phyloP scores from a whole-genome alignment of 2,329 filamentous ascomycete genomes.

The Thermoascus crustaceus region DNA sequence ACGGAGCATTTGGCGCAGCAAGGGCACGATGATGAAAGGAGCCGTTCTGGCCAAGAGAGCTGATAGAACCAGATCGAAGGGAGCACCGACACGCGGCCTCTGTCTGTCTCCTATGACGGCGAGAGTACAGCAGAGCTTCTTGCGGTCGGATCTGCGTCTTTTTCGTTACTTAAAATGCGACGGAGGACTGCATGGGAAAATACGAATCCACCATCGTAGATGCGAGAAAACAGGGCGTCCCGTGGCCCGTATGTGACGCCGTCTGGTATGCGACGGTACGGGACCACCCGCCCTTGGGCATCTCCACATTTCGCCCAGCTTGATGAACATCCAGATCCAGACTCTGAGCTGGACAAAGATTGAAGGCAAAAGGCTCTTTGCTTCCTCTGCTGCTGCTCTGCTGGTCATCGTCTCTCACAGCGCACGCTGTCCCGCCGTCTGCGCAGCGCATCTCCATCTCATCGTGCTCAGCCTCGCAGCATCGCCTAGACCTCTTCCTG shows the following conservation, averaged over 20 bases:
- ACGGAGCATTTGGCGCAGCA: too few species aligned
- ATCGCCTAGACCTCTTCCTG: neutral
- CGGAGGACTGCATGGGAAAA: too few species aligned
- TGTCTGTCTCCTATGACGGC: too few species aligned
- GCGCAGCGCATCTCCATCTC: neutral
- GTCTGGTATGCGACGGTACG: constrained; percentile 1
- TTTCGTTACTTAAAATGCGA: too few species aligned
- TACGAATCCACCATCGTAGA: neutral
- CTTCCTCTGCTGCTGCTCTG: neutral
- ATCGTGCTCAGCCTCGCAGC: constrained; percentile 2
- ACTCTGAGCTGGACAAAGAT: neutral
- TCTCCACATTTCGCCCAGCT: neutral
- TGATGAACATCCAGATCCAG: neutral
- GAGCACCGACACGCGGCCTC: too few species aligned
- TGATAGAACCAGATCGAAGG: too few species aligned
- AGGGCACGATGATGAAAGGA: too few species aligned
- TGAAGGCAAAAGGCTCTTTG: neutral
- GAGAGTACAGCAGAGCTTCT: too few species aligned
- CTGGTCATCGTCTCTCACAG: too few species aligned
- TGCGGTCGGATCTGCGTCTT: too few species aligned
- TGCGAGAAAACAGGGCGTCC: neutral
- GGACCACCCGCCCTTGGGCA: neutral
- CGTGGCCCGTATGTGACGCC: constrained; percentile 1
- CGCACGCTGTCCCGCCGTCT: too few species aligned
- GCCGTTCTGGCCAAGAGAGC: too few species aligned